Base-by-base conservation (phyloP, 345 rosid species). In the Schrenkiella parvula region DNA sequence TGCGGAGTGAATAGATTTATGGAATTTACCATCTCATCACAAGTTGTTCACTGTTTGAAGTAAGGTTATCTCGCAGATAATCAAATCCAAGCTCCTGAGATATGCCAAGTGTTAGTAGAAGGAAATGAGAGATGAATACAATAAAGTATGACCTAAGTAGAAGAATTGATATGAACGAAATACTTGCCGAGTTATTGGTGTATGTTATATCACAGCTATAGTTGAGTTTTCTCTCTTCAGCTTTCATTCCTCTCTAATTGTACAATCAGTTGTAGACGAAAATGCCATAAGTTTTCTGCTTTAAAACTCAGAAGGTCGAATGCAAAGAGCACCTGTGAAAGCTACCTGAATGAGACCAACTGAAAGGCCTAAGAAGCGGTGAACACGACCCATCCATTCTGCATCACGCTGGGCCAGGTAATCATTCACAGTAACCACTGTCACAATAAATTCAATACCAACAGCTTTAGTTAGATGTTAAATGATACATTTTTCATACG, bases 341-440 rank as follows among this genome's bases (percentile, higher is more conserved):
- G 10, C 63, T 55, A 90, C 98, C 97, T 90, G 96, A 78, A 93
- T 86, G 67, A 93, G 91, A 80, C 98, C 98, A 64, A 93, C 97
- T 60, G 98, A 90, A 76, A 93, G 93, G 71, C 97, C 97, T 78
- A 93, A 80, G 79, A 81, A 93, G 59, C 86, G 87, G 84, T 93
- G 93, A 80, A 93, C 91, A 73, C 93, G 96, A 29, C 97, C 98
- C 98, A 93, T 93, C 98, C 98, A 93, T 71, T 93, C 97, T 74
- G 98, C 98, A 85, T 93, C 98, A 64, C 98, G 97, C 75, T 86
- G 92, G 61, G 98, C 98, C 60, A 93, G 81, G 80, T 93, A 93
- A 83, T 93, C 96, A 79, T 93, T 93, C 68, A 93, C 98, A 26
- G 98, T 93, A 64, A 93, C 98, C 84, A 93, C 98, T 93, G 84